phyloP scores from a whole-genome alignment of 2,329 filamentous ascomycete species.

The Venturia aucupariae region DNA sequence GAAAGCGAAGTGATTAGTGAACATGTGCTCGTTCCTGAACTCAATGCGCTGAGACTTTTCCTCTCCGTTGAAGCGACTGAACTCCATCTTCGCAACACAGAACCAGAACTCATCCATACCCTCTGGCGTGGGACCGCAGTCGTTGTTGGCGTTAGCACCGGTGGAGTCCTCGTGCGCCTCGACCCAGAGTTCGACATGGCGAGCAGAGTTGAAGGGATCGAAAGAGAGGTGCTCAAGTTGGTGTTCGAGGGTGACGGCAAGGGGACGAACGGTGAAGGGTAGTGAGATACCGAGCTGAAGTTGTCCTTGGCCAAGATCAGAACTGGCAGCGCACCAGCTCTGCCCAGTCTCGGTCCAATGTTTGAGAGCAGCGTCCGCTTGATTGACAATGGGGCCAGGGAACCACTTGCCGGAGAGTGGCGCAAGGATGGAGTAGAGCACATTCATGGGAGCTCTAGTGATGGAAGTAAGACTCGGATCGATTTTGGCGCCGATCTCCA shows the following conservation, averaged over 20 bases:
- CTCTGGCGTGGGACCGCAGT: not conserved
- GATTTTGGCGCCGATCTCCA: not conserved
- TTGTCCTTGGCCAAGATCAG: slow-evolving; percentile 41
- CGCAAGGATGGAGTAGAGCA: not conserved
- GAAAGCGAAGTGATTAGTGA: slow-evolving; percentile 22
- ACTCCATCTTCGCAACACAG: not conserved
- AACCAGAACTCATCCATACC: not conserved
- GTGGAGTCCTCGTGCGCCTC: slow-evolving; percentile 19
- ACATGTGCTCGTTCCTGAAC: not conserved
- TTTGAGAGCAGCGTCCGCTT: slow-evolving; percentile 49
- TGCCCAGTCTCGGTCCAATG: slow-evolving; percentile 73
- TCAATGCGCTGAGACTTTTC: not conserved
- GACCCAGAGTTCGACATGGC: slow-evolving; percentile 38
- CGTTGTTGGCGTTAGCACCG: not conserved
- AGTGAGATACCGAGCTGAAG: slow-evolving; percentile 54
- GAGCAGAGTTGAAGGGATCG: slow-evolving; percentile 33
- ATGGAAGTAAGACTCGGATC: not conserved
- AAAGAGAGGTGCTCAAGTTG: slow-evolving; percentile 31
- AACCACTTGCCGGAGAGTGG: not conserved
- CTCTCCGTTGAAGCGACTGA: not conserved
- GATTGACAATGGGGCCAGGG: slow-evolving; percentile 17
- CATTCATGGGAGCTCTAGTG: not conserved
- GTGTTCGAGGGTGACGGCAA: slow-evolving; percentile 37
- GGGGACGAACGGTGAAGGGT: slow-evolving; percentile 28
- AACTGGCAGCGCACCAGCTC: slow-evolving; percentile 67